Percentiles rank a stretch among this genome's conserved stretches.
These are phyloP conservation scores for Fistulinella staudtii DNA, from an alignment of 1,284 basidiomycete genomes.

Conservation along the genomic window DNA sequence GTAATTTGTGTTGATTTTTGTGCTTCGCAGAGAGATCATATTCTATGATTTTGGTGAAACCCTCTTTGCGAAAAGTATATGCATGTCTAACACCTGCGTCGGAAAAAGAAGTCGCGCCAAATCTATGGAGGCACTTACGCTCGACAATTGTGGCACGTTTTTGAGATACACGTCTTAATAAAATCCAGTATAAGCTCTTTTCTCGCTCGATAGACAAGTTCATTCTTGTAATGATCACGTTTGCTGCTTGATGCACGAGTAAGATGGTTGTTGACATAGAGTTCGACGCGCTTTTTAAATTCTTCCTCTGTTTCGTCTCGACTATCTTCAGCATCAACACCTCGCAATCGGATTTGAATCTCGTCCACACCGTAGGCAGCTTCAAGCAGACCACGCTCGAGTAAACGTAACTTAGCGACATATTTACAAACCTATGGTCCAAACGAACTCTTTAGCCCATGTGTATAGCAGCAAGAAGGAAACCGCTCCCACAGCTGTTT, in stretches of 20 bases:
- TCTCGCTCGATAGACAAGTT: constrained; percentile 82
- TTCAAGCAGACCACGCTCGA: constrained; percentile 87
- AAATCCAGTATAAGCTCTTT: constrained; percentile 85
- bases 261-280: constrained; percentile 70
- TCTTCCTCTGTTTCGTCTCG: constrained; percentile 56
- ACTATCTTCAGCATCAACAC: constrained; percentile 38
- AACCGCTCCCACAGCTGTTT: constrained; percentile 61
- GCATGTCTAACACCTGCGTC: constrained; percentile 51
- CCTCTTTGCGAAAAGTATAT: constrained; percentile 92
- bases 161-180: constrained; percentile 63
- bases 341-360: constrained; percentile 39
- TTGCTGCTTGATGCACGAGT: constrained; percentile 54
- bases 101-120: constrained; percentile 1
- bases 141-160: constrained; percentile 80
- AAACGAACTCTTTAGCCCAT: constrained; percentile 11
- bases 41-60: constrained; percentile 92
- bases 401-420: constrained; percentile 81
- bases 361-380: constrained; percentile 78
- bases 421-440: constrained; percentile 70
- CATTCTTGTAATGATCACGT: constrained; percentile 87
- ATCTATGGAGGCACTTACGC: constrained; percentile 56
- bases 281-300: constrained; percentile 67
- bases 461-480: constrained; percentile 6
- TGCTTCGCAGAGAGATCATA: constrained; percentile 84
- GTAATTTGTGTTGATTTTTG: constrained; percentile 58